These are phyloP conservation scores for Hypoxylon fragiforme DNA, from an alignment of 495 filamentous ascomycete species.

Conservation along the genomic window DNA sequence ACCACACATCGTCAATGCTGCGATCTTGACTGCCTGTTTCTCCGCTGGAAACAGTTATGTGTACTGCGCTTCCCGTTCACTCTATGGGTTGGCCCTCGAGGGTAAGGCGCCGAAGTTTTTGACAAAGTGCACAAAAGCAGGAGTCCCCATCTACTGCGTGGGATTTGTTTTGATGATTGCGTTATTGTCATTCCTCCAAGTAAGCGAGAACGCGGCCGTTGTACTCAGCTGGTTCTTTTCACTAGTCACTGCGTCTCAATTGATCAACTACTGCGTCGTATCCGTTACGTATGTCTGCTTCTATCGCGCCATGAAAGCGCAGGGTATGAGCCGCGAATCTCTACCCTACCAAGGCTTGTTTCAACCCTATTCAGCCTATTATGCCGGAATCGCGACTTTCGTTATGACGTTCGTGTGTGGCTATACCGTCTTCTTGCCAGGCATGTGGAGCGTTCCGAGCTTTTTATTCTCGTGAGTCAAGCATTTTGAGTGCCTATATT, in stretches of 20 bases:
- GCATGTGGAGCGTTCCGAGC: constrained; percentile 69
- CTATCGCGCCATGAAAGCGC: constrained; percentile 66
- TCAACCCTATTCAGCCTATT: constrained; percentile 74
- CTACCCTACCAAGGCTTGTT: constrained; percentile 68
- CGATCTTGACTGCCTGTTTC: constrained; percentile 68
- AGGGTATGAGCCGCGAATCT: constrained; percentile 64
- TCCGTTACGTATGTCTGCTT: constrained; percentile 75
- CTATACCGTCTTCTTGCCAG: constrained; percentile 74
- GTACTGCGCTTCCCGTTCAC: constrained; percentile 69
- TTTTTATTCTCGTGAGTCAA: constrained; percentile 72
- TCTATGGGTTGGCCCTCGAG: constrained; percentile 60
- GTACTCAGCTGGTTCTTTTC: constrained; percentile 79
- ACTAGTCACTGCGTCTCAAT: constrained; percentile 69
- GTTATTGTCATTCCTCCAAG: constrained; percentile 72
- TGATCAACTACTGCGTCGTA: constrained; percentile 77
- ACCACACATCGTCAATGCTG: constrained; percentile 72
- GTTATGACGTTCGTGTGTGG: constrained; percentile 76
- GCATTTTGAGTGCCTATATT: not conserved
- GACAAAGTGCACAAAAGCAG: constrained; percentile 56
- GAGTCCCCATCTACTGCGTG: constrained; percentile 64
- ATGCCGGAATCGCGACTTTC: constrained; percentile 61
- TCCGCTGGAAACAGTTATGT: constrained; percentile 77
- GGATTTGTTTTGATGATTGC: constrained; percentile 62
- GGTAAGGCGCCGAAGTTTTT: constrained; percentile 64
- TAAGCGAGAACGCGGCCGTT: constrained; percentile 65